phyloP scores from a whole-genome alignment of 257 asterid species.

The Ballota nigra region DNA sequence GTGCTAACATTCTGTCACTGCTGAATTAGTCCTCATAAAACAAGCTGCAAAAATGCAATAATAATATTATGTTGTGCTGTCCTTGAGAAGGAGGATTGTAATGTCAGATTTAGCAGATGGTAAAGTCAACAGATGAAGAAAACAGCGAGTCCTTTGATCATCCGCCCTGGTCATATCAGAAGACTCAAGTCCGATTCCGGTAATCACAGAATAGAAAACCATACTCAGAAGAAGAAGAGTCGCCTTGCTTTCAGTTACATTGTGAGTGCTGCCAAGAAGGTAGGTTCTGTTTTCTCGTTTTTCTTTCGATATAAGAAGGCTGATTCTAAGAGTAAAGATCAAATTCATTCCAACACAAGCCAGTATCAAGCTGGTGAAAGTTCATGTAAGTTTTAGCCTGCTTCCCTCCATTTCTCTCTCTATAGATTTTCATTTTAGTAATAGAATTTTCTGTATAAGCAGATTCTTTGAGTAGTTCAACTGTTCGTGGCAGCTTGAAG shows the following conservation, averaged over 20 bases:
- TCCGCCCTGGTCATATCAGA: conserved; percentile 34
- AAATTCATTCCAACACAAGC: conserved; percentile 6
- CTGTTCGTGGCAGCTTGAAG: conserved; percentile 29
- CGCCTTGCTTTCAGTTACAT: conserved; percentile 29
- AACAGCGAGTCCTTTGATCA: conserved; percentile 34
- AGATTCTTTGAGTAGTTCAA: conserved; percentile 34
- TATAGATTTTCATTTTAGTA: neutral
- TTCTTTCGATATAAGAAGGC: conserved; percentile 33
- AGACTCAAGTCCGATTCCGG: conserved; percentile 24
- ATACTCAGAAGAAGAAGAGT: conserved; percentile 9
- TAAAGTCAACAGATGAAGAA: conserved; percentile 36
- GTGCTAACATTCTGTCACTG: conserved; percentile 15
- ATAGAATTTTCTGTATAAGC: conserved; percentile 3
- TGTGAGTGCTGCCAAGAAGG: conserved; percentile 29
- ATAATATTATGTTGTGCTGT: neutral
- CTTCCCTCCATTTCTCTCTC: neutral
- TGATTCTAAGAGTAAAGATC: conserved; percentile 22
- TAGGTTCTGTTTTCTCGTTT: conserved; percentile 28
- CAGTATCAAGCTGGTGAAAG: conserved; percentile 22
- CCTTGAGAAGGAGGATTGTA: neutral
- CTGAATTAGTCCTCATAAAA: conserved; percentile 26
- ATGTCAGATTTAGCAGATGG: neutral
- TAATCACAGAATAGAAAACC: neutral
- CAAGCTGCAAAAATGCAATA: neutral
- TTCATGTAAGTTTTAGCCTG: conserved; percentile 36